Evolutionary conservation across 306 rosid species (phyloP), one percentile per base, ranked within the genome.

Genomic region (Vigna nakashimae): DNA sequence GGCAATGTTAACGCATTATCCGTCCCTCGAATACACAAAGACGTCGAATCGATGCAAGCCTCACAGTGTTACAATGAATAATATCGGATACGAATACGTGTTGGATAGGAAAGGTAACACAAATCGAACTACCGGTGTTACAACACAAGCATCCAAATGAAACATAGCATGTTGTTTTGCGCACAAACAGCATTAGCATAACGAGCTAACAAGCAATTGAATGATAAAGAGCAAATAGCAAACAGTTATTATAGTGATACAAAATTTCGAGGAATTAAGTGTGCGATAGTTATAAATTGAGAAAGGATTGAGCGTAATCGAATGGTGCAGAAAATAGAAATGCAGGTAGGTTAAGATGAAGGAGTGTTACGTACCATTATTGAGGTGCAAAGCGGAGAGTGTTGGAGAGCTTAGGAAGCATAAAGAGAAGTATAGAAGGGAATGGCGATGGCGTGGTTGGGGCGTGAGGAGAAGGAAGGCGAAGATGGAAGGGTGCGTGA

Each of bases 1-100:
- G 18, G 55, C 48, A 77, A 55, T 42, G 36, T 28, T 65, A 58
- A 48, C 16, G 18, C 24, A 24, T 34, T 8, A 56, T 50, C 26
- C 66, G 5, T 53, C n/a, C 34, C 51, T 30, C n/a, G 32, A 80
- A 65, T 42, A 59, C 26, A 15, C 52, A 57, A 14, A 36, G 11
- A 36, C 38, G 24, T 74, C 22, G 22, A 55, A 34, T 73, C 12
- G 70, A 65, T 46, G 52, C 49, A 46, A 43, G 16, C 70, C 38
- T 34, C 38, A 5, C 7, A 34, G 38, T 34, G 38, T 34, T 32
- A 32, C 36, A 32, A 32, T 32, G 1, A 5, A 32, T 32, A 32
- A 5, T 4, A 34, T 4, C 1, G 38, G 38, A 34, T 34, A 34
- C 7, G 38, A 34, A 34, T 0, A 34, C 7, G 38, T 34, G 38